Evolutionary conservation across 2,329 filamentous ascomycete species (phyloP).

Genomic region (Lachnellula arida): DNA sequence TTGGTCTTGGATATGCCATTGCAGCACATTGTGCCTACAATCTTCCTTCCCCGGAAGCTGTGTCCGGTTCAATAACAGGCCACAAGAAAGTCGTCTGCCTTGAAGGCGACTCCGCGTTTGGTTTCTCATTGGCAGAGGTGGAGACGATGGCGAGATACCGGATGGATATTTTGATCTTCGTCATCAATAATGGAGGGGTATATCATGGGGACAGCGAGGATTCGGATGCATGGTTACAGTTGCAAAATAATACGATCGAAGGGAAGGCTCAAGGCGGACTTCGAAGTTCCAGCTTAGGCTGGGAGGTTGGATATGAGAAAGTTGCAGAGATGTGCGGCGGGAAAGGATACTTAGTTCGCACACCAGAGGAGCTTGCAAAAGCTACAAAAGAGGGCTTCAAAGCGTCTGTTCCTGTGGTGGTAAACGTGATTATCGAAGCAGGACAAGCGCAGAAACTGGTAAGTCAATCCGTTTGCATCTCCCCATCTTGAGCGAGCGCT

Average conservation of each 20-base stretch:
- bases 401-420: conserved; percentile 43
- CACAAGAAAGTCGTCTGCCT: conserved; percentile 51
- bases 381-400: conserved; percentile 48
- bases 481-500: background rate
- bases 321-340: conserved; percentile 51
- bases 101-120: conserved; percentile 52
- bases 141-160: conserved; percentile 52
- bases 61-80: conserved; percentile 22
- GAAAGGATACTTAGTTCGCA: conserved; percentile 46
- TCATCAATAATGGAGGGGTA: conserved; percentile 51
- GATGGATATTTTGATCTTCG: conserved; percentile 51
- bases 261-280: conserved; percentile 34
- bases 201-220: conserved; percentile 41
- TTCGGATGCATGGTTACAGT: conserved; percentile 39
- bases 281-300: conserved; percentile 46
- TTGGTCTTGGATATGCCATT: conserved; percentile 52
- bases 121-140: conserved; percentile 50
- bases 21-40: conserved; percentile 54
- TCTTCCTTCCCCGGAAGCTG: conserved; percentile 34
- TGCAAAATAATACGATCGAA: conserved; percentile 37
- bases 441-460: conserved; percentile 40
- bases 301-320: conserved; percentile 51
- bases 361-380: conserved; percentile 44
- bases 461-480: conserved; percentile 10
- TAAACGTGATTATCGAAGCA: conserved; percentile 53